A percentile compares a stretch with the other conserved stretches of the same genome.
These are phyloP conservation scores for Xylariaceae sp. DNA, from an alignment of 2,329 filamentous ascomycete species.

Conservation along the genomic window DNA sequence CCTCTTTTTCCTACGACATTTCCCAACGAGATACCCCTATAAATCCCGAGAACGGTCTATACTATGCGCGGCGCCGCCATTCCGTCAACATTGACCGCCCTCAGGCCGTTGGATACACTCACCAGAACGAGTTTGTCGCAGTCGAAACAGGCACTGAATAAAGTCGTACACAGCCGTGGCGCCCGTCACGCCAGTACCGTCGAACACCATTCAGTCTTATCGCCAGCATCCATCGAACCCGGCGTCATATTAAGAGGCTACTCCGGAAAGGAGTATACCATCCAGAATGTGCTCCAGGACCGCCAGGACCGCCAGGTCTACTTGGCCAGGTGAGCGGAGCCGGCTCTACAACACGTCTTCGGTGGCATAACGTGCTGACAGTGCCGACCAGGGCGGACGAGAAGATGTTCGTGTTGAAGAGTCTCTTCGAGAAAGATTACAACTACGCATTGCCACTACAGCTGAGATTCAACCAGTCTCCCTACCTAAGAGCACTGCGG, in stretches of 20 bases:
- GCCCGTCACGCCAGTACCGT: conserved; percentile 27
- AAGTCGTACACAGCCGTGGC: conserved; percentile 13
- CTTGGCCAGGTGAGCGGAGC: conserved; percentile 29
- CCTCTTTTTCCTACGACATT: background rate
- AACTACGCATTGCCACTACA: conserved; percentile 32
- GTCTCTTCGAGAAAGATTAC: conserved; percentile 32
- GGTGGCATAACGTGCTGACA: background rate
- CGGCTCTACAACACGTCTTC: background rate
- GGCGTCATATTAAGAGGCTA: conserved; percentile 30
- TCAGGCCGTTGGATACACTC: conserved; percentile 24
- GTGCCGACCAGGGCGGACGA: conserved; percentile 26
- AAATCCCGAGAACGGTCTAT: conserved; percentile 6
- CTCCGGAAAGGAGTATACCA: conserved; percentile 31
- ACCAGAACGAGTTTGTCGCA: conserved; percentile 24
- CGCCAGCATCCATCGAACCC: conserved; percentile 24
- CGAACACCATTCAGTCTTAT: conserved; percentile 18
- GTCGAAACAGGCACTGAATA: conserved; percentile 20
- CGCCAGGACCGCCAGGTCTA: conserved; percentile 33
- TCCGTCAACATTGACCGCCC: conserved; percentile 26
- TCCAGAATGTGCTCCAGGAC: conserved; percentile 33
- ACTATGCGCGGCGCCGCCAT: conserved; percentile 28
- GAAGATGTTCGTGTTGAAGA: conserved; percentile 33
- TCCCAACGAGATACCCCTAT: background rate
- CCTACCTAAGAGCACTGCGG: conserved; percentile 35
- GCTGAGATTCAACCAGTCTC: conserved; percentile 29